Evolutionary conservation across 208 protist genomes (phyloP), one percentile per base, ranked within the genome.

Genomic region (Leishmania turanica): DNA sequence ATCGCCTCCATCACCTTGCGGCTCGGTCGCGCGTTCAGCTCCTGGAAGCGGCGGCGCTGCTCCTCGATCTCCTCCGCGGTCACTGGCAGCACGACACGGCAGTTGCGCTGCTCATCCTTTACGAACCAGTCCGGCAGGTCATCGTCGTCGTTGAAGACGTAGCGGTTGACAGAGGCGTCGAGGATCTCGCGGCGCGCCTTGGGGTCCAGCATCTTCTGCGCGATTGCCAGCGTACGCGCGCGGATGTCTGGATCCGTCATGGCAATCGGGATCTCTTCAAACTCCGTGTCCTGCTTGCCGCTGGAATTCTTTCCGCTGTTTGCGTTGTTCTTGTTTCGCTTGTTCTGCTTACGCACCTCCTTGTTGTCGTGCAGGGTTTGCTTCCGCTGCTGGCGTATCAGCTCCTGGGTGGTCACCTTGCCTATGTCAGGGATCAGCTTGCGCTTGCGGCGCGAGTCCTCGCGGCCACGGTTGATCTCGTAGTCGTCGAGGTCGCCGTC

Each of bases 1-100:
- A 99, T 96, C 40, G 99, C 99, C 90, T 99, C 99, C 70, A 97
- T 95, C 54, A 99, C 96, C 88, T 99, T 99, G 84, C 99, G 99
- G 80, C 98, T 97, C 21, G 99, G 98, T 27, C 97, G 85, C 24
- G 96, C 98, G 89, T 99, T 98, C 73, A 99, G 83, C 80, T 98
- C 98, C 53, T 84, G 88, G 77, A 99, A 95, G 70, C 92, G 89
- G 53, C 72, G 72, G 75, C 96, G 98, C 83, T 99, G 96, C 78
- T 94, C 94, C 77, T 98, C 96, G 17, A 99, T 91, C 83, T 99
- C 95, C 64, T 90, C 93, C 19, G 94, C 94, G 0, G 96, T 97
- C 42, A 98, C 91, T 13, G 96, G 96, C 58, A 97, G 91, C 49
- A 85, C 70, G 11, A 96, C 89, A 56, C 89, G 88, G 92, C 94